Evolutionary conservation across 2,329 filamentous ascomycete species (phyloP).

Genomic region (Rhinocladiella similis): DNA sequence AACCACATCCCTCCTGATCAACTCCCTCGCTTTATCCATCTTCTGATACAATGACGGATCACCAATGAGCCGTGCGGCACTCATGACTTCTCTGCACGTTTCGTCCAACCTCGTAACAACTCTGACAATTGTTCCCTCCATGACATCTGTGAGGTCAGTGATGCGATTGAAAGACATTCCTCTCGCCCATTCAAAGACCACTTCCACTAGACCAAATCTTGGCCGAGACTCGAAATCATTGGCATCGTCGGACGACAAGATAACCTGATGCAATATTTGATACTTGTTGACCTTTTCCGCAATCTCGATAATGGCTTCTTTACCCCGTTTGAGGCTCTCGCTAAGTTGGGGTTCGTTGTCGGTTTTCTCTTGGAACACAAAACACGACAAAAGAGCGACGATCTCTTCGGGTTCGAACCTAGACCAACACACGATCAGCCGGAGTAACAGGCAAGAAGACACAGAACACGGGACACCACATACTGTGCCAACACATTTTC

Average conservation of each 20-base stretch:
- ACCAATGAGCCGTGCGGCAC: constrained; percentile 90
- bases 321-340: constrained; percentile 75
- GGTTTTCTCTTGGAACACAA: constrained; percentile 98
- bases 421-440: not conserved
- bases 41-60: constrained; percentile 91
- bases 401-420: constrained; percentile 68
- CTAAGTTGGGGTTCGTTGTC: constrained; percentile 78
- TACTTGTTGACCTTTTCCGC: constrained; percentile 89
- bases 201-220: constrained; percentile 91
- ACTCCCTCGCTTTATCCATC: constrained; percentile 95
- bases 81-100: constrained; percentile 96
- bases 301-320: constrained; percentile 82
- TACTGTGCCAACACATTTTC: constrained; percentile 96
- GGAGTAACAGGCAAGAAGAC: no score
- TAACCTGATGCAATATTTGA: constrained; percentile 88
- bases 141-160: constrained; percentile 89
- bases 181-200: constrained; percentile 97
- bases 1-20: constrained; percentile 95
- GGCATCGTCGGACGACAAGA: constrained; percentile 82
- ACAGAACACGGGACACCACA: constrained; percentile 58
- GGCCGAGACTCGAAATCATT: constrained; percentile 88
- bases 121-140: constrained; percentile 95
- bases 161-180: constrained; percentile 99
- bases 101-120: constrained; percentile 94
- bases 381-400: constrained; percentile 86